phyloP scores from a whole-genome alignment of 2,329 filamentous ascomycete species.

The Trichophyton simii region DNA sequence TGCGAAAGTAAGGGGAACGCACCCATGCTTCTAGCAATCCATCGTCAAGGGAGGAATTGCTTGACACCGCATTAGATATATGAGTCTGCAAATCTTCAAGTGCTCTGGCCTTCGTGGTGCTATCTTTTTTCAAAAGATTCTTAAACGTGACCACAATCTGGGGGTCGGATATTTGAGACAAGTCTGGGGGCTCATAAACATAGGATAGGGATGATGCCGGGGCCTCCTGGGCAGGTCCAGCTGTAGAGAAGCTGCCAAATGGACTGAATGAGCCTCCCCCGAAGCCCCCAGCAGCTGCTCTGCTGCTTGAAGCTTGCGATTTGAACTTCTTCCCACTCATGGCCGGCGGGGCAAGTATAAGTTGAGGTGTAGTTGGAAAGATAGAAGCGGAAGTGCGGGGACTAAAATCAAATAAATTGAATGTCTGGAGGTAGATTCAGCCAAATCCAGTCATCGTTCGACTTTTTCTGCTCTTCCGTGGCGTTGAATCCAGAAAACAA shows the following conservation, averaged over 20 bases:
- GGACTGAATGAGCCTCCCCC: slow-evolving; percentile 24
- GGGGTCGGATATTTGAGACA: slow-evolving; percentile 62
- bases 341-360: background rate
- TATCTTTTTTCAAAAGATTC: slow-evolving; percentile 83
- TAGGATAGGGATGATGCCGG: slow-evolving; percentile 63
- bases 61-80: slow-evolving; percentile 41
- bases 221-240: slow-evolving; percentile 28
- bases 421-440: background rate
- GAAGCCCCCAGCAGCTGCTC: slow-evolving; percentile 40
- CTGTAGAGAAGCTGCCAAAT: slow-evolving; percentile 30
- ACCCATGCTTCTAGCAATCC: slow-evolving; percentile 82
- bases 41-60: slow-evolving; percentile 59
- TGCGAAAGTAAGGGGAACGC: slow-evolving; percentile 27
- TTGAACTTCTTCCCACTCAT: slow-evolving; percentile 52
- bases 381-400: background rate
- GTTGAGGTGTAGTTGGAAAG: background rate
- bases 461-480: background rate
- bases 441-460: background rate
- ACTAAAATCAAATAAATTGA: background rate
- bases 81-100: slow-evolving; percentile 69
- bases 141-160: slow-evolving; percentile 84
- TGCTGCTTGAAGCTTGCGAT: slow-evolving; percentile 51
- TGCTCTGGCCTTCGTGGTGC: slow-evolving; percentile 79
- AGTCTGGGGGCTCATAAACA: slow-evolving; percentile 71
- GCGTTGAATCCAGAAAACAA: background rate